phyloP scores from a whole-genome alignment of 2,329 filamentous ascomycete genomes.

The Lecanosticta acicola region DNA sequence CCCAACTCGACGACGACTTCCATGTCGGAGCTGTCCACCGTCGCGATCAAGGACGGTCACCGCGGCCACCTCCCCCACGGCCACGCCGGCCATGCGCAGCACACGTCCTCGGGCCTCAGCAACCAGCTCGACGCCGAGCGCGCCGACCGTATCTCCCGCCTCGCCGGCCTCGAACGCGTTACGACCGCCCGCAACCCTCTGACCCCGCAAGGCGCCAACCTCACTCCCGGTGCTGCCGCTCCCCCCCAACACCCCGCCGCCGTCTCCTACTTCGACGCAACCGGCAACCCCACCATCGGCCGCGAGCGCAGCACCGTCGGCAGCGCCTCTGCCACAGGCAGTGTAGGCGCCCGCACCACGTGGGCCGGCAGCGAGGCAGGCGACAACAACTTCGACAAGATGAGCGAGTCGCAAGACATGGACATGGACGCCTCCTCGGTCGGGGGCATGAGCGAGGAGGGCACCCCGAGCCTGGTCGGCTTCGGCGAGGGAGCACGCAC shows the following conservation, averaged over 20 bases:
- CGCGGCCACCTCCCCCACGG: conserved; percentile 66
- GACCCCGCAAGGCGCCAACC: conserved; percentile 32
- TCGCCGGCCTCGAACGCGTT: conserved; percentile 85
- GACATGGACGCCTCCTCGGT: conserved; percentile 53
- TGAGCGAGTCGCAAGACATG: conserved; percentile 52
- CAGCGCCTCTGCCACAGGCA: conserved; percentile 80
- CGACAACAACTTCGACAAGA: conserved; percentile 51
- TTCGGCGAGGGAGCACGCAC: conserved; percentile 80
- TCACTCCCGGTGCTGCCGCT: conserved; percentile 28
- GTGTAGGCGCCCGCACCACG: conserved; percentile 61
- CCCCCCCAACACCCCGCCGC: conserved; percentile 7
- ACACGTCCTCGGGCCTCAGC: conserved; percentile 49
- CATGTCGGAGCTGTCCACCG: conserved; percentile 84
- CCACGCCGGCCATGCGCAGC: conserved; percentile 41
- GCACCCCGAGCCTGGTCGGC: conserved; percentile 74
- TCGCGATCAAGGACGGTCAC: conserved; percentile 93
- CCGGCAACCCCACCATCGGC: conserved; percentile 60
- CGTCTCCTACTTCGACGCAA: conserved; percentile 73
- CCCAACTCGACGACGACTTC: conserved; percentile 90
- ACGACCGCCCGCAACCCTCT: conserved; percentile 59
- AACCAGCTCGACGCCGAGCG: conserved; percentile 46
- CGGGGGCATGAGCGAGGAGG: conserved; percentile 81
- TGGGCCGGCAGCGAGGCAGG: conserved; percentile 61
- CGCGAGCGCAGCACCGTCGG: conserved; percentile 82
- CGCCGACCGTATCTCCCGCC: conserved; percentile 83